Conservation (phyloP, 2,329 filamentous ascomycete species). For the Periconia sp. region DNA sequence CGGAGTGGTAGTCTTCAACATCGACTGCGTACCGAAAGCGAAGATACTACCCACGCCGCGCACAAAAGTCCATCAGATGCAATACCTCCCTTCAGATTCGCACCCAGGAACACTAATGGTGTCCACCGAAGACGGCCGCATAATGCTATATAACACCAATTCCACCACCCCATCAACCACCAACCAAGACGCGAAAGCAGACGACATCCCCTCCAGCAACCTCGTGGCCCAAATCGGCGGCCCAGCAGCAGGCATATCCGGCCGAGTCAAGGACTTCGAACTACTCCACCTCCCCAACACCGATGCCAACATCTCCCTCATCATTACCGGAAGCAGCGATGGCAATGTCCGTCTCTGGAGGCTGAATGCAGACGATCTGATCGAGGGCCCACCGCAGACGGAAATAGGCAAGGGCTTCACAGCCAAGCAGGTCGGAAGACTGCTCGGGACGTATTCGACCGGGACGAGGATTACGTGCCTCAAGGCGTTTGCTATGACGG, state of each 20-base stretch:
- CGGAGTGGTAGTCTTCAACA: constrained; percentile 82
- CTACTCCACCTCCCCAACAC: constrained; percentile 58
- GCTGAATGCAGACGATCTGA: constrained; percentile 49
- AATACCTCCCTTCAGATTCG: constrained; percentile 66
- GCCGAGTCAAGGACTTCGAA: constrained; percentile 88
- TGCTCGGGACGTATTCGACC: constrained; percentile 82
- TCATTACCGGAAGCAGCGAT: constrained; percentile 83
- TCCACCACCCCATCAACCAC: constrained; percentile 50
- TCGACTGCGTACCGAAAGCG: constrained; percentile 83
- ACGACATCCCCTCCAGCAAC: constrained; percentile 63
- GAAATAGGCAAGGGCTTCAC: constrained; percentile 29
- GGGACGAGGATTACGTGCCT: constrained; percentile 89
- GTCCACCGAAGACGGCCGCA: constrained; percentile 87
- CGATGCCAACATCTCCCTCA: constrained; percentile 52
- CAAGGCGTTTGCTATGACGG: constrained; percentile 82
- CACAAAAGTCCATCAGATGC: constrained; percentile 84
- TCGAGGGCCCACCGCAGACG: no score
- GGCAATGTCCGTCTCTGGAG: constrained; percentile 83
- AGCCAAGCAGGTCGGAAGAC: constrained; percentile 62
- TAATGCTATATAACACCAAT: constrained; percentile 81
- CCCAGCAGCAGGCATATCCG: constrained; percentile 67
- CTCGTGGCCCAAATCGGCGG: constrained; percentile 81
- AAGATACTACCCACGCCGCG: constrained; percentile 69
- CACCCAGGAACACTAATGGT: constrained; percentile 69
- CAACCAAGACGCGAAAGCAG: constrained; percentile 51